These are phyloP conservation scores for Yarrowia yakushimensis DNA, from an alignment of 805 yeast genomes.

Conservation along the genomic window DNA sequence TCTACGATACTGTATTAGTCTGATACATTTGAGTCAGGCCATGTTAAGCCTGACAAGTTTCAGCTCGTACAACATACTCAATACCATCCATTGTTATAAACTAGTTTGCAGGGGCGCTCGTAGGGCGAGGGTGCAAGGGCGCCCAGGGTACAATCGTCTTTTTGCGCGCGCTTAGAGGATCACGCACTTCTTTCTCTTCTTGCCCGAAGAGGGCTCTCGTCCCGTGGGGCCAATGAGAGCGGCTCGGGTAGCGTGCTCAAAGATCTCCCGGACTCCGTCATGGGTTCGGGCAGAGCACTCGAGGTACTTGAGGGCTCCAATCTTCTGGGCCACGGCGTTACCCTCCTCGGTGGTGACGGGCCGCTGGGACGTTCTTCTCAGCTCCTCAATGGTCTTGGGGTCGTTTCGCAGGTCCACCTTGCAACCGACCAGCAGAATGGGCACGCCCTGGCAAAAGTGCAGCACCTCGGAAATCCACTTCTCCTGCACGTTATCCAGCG, in stretches of 20 bases:
- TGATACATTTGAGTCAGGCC: too few species aligned
- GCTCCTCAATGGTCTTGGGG: slow-evolving; percentile 67
- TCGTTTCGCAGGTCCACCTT: slow-evolving; percentile 85
- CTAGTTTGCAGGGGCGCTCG: neutral
- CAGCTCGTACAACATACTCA: too few species aligned
- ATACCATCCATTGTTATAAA: neutral
- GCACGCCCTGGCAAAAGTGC: slow-evolving; percentile 92
- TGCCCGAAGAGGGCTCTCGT: slow-evolving; percentile 7
- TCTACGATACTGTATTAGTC: too few species aligned
- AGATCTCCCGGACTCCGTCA: slow-evolving; percentile 88
- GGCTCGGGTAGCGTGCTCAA: slow-evolving; percentile 89
- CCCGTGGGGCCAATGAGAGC: slow-evolving; percentile 50
- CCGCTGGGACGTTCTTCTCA: slow-evolving; percentile 69
- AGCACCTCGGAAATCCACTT: slow-evolving; percentile 92
- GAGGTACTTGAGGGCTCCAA: slow-evolving; percentile 79
- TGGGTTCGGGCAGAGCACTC: slow-evolving; percentile 93
- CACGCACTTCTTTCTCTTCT: slow-evolving; percentile 22
- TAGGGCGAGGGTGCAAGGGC: too few species aligned
- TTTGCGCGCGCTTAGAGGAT: neutral
- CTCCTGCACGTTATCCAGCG: slow-evolving; percentile 88
- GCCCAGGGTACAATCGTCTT: neutral
- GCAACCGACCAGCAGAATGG: slow-evolving; percentile 88
- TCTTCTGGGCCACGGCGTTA: slow-evolving; percentile 79
- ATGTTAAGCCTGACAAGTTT: too few species aligned
- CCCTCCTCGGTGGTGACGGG: slow-evolving; percentile 84